Evolutionary conservation across 2,329 filamentous ascomycete genomes (phyloP), one percentile per base, ranked within the genome.

Genomic region (Xylaria sp.): DNA sequence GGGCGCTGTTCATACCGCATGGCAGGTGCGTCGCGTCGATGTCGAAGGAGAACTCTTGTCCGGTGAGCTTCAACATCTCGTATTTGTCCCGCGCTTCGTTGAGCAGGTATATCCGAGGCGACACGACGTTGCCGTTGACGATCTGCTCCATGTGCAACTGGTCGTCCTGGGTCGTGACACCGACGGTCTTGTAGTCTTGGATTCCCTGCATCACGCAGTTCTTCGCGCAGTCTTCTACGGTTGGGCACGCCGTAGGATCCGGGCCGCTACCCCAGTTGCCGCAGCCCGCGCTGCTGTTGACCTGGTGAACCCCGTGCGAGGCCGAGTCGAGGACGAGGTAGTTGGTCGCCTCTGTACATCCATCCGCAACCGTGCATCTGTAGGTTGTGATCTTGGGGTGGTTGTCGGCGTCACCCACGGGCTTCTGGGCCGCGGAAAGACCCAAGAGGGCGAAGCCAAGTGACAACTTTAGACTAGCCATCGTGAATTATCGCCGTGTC

Each of bases 1-100:
- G 75, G 28, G 85, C 85, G 60, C 85, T 85, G 75, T 89, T 88
- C 71, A 88, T 77, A 63, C 87, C 87, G 70, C 87, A 89, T 37
- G 83, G 83, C 7, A 89, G 79, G 67, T 83, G 82, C 51, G 85
- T 87, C 40, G 85, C 81, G 71, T 90, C 87, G 31, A 89, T 84
- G 56, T 89, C 86, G 67, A 90, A 89, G 19, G 84, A 82, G 71
- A 89, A 82, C 72, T 90, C 87, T 69, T 82, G 76, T 73, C 84
- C 84, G 47, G 83, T 80, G 63, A 89, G 78, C 67, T 87, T 80
- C 73, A 89, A 81, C 70, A 84, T 80, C 75, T 88, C 77, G 73
- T 89, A 89, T 55, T 82, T 82, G 66, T 79, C 79, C 63, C 85
- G 82, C 58, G 80, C 77, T 67, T 63, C 75, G 68, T 82, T 81